phyloP scores from a whole-genome alignment of 2,329 filamentous ascomycete genomes.

The Fusarium paranaense region DNA sequence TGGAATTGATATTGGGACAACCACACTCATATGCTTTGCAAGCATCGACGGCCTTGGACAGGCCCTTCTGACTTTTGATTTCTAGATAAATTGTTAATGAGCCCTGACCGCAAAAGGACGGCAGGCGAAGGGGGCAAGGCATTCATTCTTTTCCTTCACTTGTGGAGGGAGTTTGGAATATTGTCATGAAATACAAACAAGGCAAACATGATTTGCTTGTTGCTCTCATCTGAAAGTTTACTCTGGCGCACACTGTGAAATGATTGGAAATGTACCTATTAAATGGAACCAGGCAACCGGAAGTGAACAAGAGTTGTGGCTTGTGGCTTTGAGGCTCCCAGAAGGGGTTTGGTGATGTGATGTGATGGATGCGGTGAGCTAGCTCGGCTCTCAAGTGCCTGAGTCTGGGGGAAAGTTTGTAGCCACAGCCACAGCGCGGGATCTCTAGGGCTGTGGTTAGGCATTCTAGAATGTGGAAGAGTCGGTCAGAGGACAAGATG shows the following conservation, averaged over 20 bases:
- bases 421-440: constrained; percentile 22
- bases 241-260: not conserved
- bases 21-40: constrained; percentile 32
- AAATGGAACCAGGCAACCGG: not conserved
- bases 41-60: constrained; percentile 38
- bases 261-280: not conserved
- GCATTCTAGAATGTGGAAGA: not conserved
- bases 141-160: constrained; percentile 10
- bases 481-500: not conserved
- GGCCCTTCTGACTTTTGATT: constrained; percentile 32
- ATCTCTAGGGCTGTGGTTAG: not conserved
- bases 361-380: constrained; percentile 21
- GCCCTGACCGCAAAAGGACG: constrained; percentile 29
- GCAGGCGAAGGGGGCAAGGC: constrained; percentile 15
- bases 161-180: constrained; percentile 20
- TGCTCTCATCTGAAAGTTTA: not conserved
- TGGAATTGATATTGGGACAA: constrained; percentile 10
- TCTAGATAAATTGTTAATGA: constrained; percentile 42
- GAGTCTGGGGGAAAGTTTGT: constrained; percentile 25
- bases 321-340: constrained; percentile 6
- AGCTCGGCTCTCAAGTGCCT: constrained; percentile 23
- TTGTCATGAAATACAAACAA: constrained; percentile 31
- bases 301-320: not conserved
- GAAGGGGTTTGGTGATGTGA: not conserved
- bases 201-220: constrained; percentile 29